These are phyloP conservation scores for Aurantiochytrium sp. DNA, from an alignment of 108 stramenopile genomes.

Conservation along the genomic window DNA sequence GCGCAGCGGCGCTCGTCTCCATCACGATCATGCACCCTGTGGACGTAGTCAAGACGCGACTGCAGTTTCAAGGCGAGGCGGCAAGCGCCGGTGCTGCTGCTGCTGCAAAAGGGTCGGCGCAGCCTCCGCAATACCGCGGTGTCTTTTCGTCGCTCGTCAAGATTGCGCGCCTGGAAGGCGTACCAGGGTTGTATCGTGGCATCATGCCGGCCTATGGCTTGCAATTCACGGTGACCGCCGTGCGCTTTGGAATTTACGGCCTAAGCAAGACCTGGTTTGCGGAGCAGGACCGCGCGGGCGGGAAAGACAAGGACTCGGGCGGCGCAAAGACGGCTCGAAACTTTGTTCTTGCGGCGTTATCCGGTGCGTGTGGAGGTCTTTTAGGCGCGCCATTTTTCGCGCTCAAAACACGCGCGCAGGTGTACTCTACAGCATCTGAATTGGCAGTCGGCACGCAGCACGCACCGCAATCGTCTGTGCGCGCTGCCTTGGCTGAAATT, in stretches of 20 bases:
- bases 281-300: not conserved
- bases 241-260: not conserved
- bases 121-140: not conserved
- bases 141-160: not conserved
- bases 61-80: not conserved
- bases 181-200: not conserved
- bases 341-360: not conserved
- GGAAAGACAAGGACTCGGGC: not conserved
- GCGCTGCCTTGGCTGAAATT: not conserved
- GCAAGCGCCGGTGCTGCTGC: not conserved
- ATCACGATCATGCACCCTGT: slow-evolving; percentile 16
- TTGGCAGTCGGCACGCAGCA: slow-evolving; percentile 5
- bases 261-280: not conserved
- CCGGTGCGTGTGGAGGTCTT: not conserved
- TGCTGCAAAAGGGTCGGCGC: not conserved
- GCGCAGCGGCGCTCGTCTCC: not conserved
- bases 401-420: not conserved
- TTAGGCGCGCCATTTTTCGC: slow-evolving; percentile 2
- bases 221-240: not conserved
- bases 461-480: not conserved
- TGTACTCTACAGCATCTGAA: not conserved
- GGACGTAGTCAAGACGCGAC: not conserved
- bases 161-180: not conserved
- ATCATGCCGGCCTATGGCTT: not conserved
- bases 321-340: not conserved